A percentile compares a stretch with the other conserved stretches of the same genome.
Conservation (phyloP, 2,329 filamentous ascomycete genomes). For the Xylariaceae sp. region DNA sequence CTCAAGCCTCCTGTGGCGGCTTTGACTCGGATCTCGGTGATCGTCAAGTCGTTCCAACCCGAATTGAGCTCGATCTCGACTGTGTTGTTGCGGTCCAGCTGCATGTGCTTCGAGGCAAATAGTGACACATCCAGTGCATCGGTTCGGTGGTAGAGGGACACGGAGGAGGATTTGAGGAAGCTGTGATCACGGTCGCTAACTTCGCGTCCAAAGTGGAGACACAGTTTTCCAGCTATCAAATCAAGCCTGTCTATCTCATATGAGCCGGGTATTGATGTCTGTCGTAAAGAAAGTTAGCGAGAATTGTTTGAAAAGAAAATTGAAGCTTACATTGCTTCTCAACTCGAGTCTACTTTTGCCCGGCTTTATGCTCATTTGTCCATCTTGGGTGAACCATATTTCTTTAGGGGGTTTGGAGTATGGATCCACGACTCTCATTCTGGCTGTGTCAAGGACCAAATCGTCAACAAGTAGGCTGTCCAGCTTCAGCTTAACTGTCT, state of each 20-base stretch:
- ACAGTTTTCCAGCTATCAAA: conserved; percentile 61
- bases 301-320: not conserved
- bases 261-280: conserved; percentile 67
- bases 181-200: conserved; percentile 45
- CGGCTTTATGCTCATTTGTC: conserved; percentile 47
- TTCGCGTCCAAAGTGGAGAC: conserved; percentile 64
- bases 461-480: conserved; percentile 70
- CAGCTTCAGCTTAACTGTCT: conserved; percentile 66
- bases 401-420: conserved; percentile 60
- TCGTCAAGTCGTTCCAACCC: conserved; percentile 69
- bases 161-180: conserved; percentile 57
- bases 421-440: conserved; percentile 59
- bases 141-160: conserved; percentile 71
- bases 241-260: conserved; percentile 74
- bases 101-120: conserved; percentile 65
- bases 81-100: conserved; percentile 75
- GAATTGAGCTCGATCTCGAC: conserved; percentile 71
- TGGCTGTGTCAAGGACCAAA: conserved; percentile 63
- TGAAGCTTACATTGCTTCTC: conserved; percentile 41
- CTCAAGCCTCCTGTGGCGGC: conserved; percentile 65
- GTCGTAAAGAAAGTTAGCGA: conserved; percentile 35
- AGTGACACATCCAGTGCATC: conserved; percentile 68
- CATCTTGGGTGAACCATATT: conserved; percentile 58
- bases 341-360: conserved; percentile 50
- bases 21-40: conserved; percentile 59